phyloP scores from a whole-genome alignment of 768 basidiomycete genomes.

The Hygrocybe coccinea region DNA sequence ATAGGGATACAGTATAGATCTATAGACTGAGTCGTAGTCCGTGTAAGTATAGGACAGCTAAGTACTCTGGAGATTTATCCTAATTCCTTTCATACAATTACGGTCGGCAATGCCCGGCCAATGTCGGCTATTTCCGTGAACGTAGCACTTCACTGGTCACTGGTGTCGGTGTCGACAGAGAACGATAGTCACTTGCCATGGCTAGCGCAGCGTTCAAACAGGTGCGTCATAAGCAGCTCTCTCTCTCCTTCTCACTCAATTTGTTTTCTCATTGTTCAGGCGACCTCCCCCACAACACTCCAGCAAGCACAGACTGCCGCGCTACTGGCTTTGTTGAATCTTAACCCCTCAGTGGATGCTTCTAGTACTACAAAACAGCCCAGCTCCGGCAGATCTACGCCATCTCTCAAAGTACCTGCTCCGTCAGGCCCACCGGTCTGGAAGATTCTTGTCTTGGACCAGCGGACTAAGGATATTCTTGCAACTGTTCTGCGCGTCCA shows the following conservation, averaged over 20 bases:
- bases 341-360: constrained; percentile 59
- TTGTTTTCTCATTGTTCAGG: constrained; percentile 17
- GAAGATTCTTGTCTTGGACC: constrained; percentile 95
- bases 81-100: too few relatives aligned
- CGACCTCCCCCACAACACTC: constrained; percentile 53
- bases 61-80: too few relatives aligned
- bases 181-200: constrained; percentile 23
- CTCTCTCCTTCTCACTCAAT: too few relatives aligned
- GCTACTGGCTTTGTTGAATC: constrained; percentile 78
- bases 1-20: too few relatives aligned
- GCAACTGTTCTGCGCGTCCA: constrained; percentile 95
- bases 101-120: too few relatives aligned
- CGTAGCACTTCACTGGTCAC: too few relatives aligned
- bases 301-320: constrained; percentile 87
- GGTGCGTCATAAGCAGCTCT: constrained; percentile 24
- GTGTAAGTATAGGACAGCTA: too few relatives aligned
- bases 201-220: constrained; percentile 44
- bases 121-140: too few relatives aligned
- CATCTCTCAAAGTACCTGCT: constrained; percentile 47
- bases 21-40: too few relatives aligned
- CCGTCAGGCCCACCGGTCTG: constrained; percentile 76
- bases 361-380: constrained; percentile 24
- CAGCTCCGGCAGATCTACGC: constrained; percentile 35
- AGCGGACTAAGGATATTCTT: constrained; percentile 91
- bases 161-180: too few relatives aligned